Conservation (phyloP, 768 basidiomycete genomes). For the Lepiota venenata region DNA sequence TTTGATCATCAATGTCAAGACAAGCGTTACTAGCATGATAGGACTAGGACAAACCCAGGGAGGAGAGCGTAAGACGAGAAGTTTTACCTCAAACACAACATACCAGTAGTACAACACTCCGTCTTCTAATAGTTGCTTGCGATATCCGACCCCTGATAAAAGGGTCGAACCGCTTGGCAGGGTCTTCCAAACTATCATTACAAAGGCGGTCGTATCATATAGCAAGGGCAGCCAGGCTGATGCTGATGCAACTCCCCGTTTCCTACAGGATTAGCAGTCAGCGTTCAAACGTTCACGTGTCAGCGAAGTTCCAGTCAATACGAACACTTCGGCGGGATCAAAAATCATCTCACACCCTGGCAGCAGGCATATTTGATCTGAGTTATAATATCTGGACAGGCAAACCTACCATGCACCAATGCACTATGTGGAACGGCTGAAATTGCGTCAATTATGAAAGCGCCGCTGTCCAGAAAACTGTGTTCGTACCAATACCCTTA, state of each 20-base stretch:
- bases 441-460: not conserved
- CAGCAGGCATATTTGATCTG: not conserved
- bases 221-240: conserved; percentile 48
- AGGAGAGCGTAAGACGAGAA: not conserved
- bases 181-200: conserved; percentile 34
- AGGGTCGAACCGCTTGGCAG: conserved; percentile 27
- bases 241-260: conserved; percentile 35
- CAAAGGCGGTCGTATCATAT: conserved; percentile 41
- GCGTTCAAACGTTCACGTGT: conserved; percentile 11
- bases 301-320: not conserved
- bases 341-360: conserved; percentile 43
- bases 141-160: conserved; percentile 28
- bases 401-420: conserved; percentile 25
- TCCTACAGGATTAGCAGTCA: conserved; percentile 21
- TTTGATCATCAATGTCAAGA: conserved; percentile 45
- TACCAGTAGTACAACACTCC: conserved; percentile 49
- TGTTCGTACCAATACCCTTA: conserved; percentile 41
- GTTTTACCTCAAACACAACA: not conserved
- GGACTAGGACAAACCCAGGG: conserved; percentile 23
- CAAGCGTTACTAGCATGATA: conserved; percentile 42
- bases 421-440: conserved; percentile 38
- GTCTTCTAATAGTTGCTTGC: conserved; percentile 41
- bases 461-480: not conserved
- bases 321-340: conserved; percentile 14
- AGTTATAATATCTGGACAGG: not conserved